Conservation (phyloP, 352 stramenopile genomes). For the Pythium vanterpoolii region DNA sequence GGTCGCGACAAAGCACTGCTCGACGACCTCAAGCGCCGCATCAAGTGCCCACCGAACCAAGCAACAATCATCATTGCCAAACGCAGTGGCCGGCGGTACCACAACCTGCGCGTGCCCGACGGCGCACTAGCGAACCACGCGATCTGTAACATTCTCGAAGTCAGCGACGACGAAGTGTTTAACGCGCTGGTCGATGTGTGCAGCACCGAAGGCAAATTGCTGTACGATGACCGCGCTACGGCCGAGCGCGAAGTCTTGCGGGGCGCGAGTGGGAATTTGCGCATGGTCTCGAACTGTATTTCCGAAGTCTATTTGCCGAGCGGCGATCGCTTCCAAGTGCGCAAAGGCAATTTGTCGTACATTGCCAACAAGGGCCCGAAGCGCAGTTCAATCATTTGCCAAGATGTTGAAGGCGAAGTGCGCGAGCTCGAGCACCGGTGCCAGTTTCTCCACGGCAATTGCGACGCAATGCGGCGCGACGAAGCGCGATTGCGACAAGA, state of each 20-base stretch:
- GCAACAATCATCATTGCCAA: conserved; percentile 81
- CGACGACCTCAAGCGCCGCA: conserved; percentile 67
- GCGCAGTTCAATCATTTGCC: conserved; percentile 69
- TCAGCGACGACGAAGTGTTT: conserved; percentile 75
- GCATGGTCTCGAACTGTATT: conserved; percentile 55
- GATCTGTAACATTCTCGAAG: conserved; percentile 75
- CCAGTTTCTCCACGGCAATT: conserved; percentile 42
- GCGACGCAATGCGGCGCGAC: conserved; percentile 50
- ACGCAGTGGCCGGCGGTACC: conserved; percentile 47
- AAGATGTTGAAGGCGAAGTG: conserved; percentile 65
- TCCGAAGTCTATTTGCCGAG: conserved; percentile 67
- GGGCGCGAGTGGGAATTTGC: conserved; percentile 52
- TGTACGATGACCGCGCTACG: conserved; percentile 57
- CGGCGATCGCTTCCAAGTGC: conserved; percentile 78
- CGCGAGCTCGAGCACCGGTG: conserved; percentile 52
- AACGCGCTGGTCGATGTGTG: conserved; percentile 80
- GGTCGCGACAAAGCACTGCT: conserved; percentile 72
- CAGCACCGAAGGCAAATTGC: conserved; percentile 69
- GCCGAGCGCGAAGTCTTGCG: conserved; percentile 56
- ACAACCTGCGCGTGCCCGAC: conserved; percentile 51
- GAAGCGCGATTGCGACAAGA: conserved; percentile 43
- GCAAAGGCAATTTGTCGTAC: conserved; percentile 71
- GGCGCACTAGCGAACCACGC: conserved; percentile 48
- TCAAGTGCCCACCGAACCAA: conserved; percentile 63
- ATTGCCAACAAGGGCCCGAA: conserved; percentile 69